Evolutionary conservation across 257 asterid species (phyloP).

Genomic region (Rhazya stricta): DNA sequence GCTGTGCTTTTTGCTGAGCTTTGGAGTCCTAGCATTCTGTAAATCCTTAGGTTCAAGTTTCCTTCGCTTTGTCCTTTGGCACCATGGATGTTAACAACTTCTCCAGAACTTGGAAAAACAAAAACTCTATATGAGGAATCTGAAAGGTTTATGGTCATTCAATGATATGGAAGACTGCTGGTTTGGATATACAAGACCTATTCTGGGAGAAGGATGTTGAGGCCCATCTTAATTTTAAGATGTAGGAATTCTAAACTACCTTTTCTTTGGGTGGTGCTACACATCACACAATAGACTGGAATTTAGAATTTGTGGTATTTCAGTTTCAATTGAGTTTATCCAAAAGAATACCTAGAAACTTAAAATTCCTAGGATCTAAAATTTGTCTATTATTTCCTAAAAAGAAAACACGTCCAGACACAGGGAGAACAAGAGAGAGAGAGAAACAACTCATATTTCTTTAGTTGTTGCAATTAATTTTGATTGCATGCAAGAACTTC

Average conservation of each 20-base stretch:
- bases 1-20: not conserved
- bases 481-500: not conserved
- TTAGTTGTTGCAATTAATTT: not conserved
- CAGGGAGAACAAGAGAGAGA: too few species aligned
- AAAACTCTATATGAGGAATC: not conserved
- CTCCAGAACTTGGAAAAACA: not conserved
- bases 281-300: not conserved
- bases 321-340: not conserved
- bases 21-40: not conserved
- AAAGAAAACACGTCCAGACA: not conserved
- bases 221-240: not conserved
- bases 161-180: not conserved
- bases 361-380: not conserved
- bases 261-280: not conserved
- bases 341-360: not conserved
- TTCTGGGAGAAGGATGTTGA: not conserved
- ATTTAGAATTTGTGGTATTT: too few species aligned
- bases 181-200: not conserved
- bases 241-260: not conserved
- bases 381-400: not conserved
- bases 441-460: not conserved
- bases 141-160: not conserved
- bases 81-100: not conserved
- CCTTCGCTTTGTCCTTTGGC: too few species aligned
- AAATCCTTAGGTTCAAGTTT: too few species aligned